These are phyloP conservation scores for Aspergillus diversus DNA, from an alignment of 495 filamentous ascomycete species.

Conservation along the genomic window DNA sequence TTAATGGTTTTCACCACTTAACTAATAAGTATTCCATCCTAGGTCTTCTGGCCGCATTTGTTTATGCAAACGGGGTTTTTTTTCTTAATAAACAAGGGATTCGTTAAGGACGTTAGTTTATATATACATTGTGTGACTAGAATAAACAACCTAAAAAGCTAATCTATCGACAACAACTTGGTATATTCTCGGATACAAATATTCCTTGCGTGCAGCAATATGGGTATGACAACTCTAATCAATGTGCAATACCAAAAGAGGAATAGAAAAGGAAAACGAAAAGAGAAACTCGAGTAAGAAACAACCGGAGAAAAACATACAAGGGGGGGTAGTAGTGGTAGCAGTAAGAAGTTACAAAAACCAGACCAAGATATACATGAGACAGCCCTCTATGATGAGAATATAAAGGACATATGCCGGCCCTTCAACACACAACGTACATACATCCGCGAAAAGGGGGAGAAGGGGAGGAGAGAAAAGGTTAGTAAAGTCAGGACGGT, in stretches of 20 bases:
- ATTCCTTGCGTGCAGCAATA: slow-evolving; percentile 4
- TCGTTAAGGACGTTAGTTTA: not conserved
- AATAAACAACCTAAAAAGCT: not conserved
- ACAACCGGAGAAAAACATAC: not conserved
- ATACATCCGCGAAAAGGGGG: not conserved
- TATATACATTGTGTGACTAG: slow-evolving; percentile 6
- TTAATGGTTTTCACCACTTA: too few relatives aligned
- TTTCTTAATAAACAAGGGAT: too few relatives aligned
- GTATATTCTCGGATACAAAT: not conserved
- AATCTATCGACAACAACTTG: slow-evolving; percentile 8
- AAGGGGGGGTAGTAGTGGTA: not conserved
- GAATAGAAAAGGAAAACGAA: not conserved
- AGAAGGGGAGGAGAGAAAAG: slow-evolving; percentile 6
- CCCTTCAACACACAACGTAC: too few relatives aligned
- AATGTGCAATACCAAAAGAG: not conserved
- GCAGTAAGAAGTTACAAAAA: not conserved
- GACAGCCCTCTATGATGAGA: not conserved
- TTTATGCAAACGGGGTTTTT: too few relatives aligned
- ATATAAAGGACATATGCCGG: not conserved
- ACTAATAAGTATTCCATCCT: too few relatives aligned
- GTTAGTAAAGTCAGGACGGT: not conserved
- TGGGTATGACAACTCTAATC: not conserved
- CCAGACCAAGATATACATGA: not conserved
- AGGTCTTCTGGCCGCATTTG: too few relatives aligned
- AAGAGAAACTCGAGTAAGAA: not conserved